Evolutionary conservation across 2,329 filamentous ascomycete species (phyloP).

Genomic region (Monosporascus sp.): DNA sequence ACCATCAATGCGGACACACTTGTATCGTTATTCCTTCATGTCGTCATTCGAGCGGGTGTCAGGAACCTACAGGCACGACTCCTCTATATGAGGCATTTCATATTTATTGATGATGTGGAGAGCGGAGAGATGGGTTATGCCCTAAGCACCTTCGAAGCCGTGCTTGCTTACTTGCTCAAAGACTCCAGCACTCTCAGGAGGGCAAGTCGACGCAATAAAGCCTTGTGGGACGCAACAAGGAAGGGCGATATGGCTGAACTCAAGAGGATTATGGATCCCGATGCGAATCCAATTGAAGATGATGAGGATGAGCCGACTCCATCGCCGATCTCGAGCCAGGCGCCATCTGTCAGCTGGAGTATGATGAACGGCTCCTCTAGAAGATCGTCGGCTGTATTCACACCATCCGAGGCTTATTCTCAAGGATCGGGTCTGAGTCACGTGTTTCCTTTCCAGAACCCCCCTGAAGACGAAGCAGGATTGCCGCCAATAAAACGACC

Average conservation of each 20-base stretch:
- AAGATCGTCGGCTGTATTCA: conserved; percentile 36
- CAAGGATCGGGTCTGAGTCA: conserved; percentile 63
- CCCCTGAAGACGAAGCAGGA: conserved; percentile 34
- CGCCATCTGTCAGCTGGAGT: conserved; percentile 43
- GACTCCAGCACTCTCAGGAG: conserved; percentile 78
- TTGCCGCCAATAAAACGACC: conserved; percentile 42
- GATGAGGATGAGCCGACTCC: conserved; percentile 34
- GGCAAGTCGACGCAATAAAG: conserved; percentile 79
- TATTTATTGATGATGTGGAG: conserved; percentile 96
- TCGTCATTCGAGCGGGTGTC: conserved; percentile 86
- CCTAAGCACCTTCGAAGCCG: conserved; percentile 90
- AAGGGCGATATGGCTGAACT: conserved; percentile 72
- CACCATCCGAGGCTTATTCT: conserved; percentile 46
- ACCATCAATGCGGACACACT: conserved; percentile 81
- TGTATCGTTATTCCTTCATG: conserved; percentile 83
- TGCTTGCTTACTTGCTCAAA: conserved; percentile 77
- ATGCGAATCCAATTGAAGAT: conserved; percentile 40
- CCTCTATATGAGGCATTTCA: conserved; percentile 94
- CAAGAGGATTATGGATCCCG: conserved; percentile 73
- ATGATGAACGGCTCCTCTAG: conserved; percentile 40
- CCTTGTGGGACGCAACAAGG: conserved; percentile 80
- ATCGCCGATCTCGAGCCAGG: conserved; percentile 36
- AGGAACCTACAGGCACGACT: conserved; percentile 82
- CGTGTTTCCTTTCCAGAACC: conserved; percentile 84
- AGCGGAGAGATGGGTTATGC: conserved; percentile 95